Percentiles rank a stretch among this genome's conserved stretches.
Evolutionary conservation across 306 rosid species (phyloP).

Genomic region (Lathyrus tuberosus): DNA sequence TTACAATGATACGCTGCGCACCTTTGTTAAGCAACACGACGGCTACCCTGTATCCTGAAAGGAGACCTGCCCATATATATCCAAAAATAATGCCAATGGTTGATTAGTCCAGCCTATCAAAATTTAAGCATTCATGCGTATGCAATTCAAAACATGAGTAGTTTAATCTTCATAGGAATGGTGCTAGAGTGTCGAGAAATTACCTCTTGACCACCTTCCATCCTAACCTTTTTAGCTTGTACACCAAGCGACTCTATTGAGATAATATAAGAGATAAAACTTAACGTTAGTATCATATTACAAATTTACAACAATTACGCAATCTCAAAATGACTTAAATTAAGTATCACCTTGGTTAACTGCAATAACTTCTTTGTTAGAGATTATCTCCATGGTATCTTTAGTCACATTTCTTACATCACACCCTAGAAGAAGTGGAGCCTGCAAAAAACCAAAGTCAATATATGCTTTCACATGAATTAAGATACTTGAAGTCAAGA

Average conservation of each 20-base stretch:
- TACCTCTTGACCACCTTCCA: slow-evolving; percentile 89
- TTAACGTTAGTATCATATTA: background rate
- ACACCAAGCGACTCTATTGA: slow-evolving; percentile 74
- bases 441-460: slow-evolving; percentile 52
- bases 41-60: slow-evolving; percentile 69
- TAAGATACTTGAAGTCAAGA: slow-evolving; percentile 19
- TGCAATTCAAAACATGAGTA: background rate
- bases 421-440: slow-evolving; percentile 98
- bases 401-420: slow-evolving; percentile 75
- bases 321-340: slow-evolving; percentile 1
- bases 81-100: background rate
- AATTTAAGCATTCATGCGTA: background rate
- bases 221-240: slow-evolving; percentile 88
- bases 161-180: background rate
- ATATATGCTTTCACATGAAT: slow-evolving; percentile 4
- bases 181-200: background rate
- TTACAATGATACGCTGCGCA: slow-evolving; percentile 38
- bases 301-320: background rate
- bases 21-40: slow-evolving; percentile 74
- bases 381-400: slow-evolving; percentile 67
- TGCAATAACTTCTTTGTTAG: slow-evolving; percentile 77
- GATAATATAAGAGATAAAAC: background rate
- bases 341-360: slow-evolving; percentile 74
- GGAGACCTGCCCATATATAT: slow-evolving; percentile 97
- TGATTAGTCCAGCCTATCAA: too few relatives aligned